Evolutionary conservation across 129 eudicot species (phyloP).

Genomic region (Arctium minus): DNA sequence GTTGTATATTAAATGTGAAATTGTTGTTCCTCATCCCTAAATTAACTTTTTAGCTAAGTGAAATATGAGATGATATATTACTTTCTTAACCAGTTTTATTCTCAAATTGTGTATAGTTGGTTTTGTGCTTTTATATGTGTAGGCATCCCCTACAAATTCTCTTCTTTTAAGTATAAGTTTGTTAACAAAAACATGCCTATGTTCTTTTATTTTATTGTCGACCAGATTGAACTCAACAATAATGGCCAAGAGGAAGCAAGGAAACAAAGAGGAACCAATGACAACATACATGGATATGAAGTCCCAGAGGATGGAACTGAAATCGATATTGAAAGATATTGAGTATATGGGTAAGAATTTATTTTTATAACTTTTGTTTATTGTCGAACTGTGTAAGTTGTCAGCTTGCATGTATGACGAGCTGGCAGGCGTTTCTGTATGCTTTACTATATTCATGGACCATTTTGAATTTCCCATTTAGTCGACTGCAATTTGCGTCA

Average conservation of each 20-base stretch:
- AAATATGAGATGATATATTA: neutral
- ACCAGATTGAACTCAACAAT: constrained; percentile 11
- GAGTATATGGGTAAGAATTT: constrained; percentile 50
- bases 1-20: neutral
- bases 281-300: constrained; percentile 32
- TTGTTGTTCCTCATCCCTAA: neutral
- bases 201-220: neutral
- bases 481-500: neutral
- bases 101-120: neutral
- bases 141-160: neutral
- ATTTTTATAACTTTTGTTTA: neutral
- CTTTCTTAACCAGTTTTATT: neutral
- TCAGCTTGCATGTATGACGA: neutral
- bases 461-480: neutral
- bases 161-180: neutral
- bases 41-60: neutral
- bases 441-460: neutral
- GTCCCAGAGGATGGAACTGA: constrained; percentile 44
- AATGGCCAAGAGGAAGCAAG: constrained; percentile 48
- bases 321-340: constrained; percentile 61
- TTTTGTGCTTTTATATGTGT: neutral
- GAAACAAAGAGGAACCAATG: constrained; percentile 32
- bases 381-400: neutral
- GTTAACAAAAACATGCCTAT: neutral
- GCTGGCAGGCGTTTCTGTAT: neutral